phyloP scores from a whole-genome alignment of 805 yeast genomes.

The Lachancea quebecensis region DNA sequence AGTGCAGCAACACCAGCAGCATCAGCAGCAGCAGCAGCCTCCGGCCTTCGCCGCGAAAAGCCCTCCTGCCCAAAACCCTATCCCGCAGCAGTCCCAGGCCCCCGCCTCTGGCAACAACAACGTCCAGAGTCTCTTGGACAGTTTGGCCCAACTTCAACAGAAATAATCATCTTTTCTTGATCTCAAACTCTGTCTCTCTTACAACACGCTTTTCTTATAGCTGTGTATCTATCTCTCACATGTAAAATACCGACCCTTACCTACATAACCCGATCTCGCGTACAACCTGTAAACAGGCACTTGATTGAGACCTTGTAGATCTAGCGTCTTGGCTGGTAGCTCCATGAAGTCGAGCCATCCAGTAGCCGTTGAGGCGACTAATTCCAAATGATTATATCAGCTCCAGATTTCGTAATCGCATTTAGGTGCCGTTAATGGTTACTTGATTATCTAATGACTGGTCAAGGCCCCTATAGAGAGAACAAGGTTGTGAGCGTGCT shows the following conservation, averaged over 20 bases:
- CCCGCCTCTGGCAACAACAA: conserved; percentile 24
- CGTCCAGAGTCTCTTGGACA: conserved; percentile 35
- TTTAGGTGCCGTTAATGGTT: no score
- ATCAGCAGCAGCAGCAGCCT: conserved; percentile 17
- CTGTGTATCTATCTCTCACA: not conserved
- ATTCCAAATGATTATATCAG: no score
- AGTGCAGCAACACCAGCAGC: conserved; percentile 14
- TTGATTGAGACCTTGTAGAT: no score
- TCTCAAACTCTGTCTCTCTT: conserved; percentile 1
- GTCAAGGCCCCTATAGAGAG: no score
- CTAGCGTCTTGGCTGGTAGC: no score
- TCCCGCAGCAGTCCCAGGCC: conserved; percentile 10
- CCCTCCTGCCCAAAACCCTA: conserved; percentile 7
- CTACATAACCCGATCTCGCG: no score
- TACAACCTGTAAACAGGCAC: no score
- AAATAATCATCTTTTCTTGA: conserved; percentile 7
- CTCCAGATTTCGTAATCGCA: no score
- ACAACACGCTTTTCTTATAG: not conserved
- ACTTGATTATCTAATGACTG: no score
- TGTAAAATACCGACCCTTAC: not conserved
- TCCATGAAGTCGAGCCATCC: no score
- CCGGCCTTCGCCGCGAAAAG: conserved; percentile 13
- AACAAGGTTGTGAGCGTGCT: no score
- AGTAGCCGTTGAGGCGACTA: no score
- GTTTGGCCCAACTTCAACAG: conserved; percentile 34